A percentile compares a stretch with the other conserved stretches of the same genome.
phyloP scores from a whole-genome alignment of 768 basidiomycete species.

The Cystobasidium onofrii region DNA sequence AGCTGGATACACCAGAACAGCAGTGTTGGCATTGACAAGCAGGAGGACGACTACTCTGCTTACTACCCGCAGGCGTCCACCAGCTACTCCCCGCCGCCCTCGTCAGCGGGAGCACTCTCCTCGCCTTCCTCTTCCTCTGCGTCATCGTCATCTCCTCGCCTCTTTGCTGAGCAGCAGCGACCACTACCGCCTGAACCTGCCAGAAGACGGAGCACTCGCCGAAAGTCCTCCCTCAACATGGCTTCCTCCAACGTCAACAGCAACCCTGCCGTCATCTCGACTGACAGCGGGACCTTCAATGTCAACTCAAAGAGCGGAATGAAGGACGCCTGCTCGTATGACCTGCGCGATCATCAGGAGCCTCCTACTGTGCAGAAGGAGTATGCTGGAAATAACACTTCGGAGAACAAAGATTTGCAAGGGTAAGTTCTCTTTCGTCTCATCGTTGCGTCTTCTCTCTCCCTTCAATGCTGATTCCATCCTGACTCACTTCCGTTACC shows the following conservation, averaged over 20 bases:
- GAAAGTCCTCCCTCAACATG: neutral
- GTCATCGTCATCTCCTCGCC: neutral
- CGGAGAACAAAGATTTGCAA: neutral
- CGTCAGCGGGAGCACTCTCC: neutral
- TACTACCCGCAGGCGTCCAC: neutral
- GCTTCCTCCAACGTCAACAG: neutral
- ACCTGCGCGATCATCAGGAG: slow-evolving; percentile 19
- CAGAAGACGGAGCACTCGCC: neutral
- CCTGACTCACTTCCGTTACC: too few species aligned
- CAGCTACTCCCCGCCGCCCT: neutral
- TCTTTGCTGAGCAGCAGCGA: neutral
- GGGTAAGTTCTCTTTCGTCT: neutral
- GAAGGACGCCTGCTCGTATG: slow-evolving; percentile 23
- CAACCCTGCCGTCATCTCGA: neutral
- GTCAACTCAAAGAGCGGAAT: neutral
- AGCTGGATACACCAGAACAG: neutral
- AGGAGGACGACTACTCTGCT: neutral
- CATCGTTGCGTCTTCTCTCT: neutral
- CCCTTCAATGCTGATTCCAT: too few species aligned
- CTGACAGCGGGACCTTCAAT: neutral
- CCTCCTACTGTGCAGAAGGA: slow-evolving; percentile 3
- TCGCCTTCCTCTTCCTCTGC: neutral
- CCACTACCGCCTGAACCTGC: neutral
- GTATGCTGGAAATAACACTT: neutral
- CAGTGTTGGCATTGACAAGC: neutral